phyloP scores from a whole-genome alignment of 352 stramenopile genomes.

The Globisporangium viniferum region DNA sequence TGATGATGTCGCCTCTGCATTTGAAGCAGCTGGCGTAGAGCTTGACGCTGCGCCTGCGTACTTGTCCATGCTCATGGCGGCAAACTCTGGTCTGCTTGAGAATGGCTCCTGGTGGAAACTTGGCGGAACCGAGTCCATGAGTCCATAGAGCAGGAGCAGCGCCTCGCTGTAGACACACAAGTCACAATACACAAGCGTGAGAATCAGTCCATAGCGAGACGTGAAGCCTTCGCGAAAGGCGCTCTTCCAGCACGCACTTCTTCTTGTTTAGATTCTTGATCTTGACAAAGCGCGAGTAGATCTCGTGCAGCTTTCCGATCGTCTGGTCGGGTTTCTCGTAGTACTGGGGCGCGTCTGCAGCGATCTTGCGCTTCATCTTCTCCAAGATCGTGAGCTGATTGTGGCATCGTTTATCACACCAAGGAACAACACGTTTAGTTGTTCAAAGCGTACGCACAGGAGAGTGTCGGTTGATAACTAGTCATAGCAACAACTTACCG shows the following conservation, averaged over 20 bases:
- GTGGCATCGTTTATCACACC: background rate
- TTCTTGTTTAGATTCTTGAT: conserved; percentile 75
- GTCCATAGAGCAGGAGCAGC: conserved; percentile 53
- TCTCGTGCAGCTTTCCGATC: conserved; percentile 58
- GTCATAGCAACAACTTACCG: conserved; percentile 20
- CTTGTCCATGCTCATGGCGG: conserved; percentile 12
- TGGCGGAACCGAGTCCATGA: conserved; percentile 56
- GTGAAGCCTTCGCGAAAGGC: background rate
- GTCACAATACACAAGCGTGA: background rate
- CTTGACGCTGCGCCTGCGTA: background rate
- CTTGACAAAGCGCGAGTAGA: conserved; percentile 77
- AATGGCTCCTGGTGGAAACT: background rate
- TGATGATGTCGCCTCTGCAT: conserved; percentile 5
- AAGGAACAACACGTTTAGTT: background rate
- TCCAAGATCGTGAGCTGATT: conserved; percentile 62
- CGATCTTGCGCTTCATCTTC: conserved; percentile 77
- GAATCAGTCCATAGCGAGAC: background rate
- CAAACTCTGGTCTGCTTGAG: conserved; percentile 5
- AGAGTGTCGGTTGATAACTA: too few species aligned
- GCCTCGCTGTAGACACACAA: conserved; percentile 41
- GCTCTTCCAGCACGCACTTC: conserved; percentile 32
- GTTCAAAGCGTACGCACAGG: background rate
- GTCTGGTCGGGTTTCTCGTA: conserved; percentile 41
- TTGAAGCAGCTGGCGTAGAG: background rate
- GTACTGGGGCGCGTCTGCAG: conserved; percentile 35